Base-by-base conservation (phyloP, 2,329 filamentous ascomycete species). In the Pseudogymnoascus destructans region DNA sequence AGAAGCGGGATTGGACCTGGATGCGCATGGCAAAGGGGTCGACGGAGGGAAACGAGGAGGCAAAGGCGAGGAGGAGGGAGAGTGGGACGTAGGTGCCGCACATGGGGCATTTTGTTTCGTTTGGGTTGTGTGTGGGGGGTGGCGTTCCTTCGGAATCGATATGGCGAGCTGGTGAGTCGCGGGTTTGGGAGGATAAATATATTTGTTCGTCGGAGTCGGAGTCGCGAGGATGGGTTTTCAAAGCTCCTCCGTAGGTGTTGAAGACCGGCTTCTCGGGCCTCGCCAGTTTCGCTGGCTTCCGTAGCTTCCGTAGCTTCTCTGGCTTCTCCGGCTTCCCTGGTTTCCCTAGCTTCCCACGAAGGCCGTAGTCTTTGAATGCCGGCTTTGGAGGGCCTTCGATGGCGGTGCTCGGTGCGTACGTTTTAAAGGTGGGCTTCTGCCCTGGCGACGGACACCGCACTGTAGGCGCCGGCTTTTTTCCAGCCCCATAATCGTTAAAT, bases 31-130 rank as follows among this genome's bases (percentile, higher is more conserved):
- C 19, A 13, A 55, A 55, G 9, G 27, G 52, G 9, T 55, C 32
- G 13, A 32, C 32, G 15, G 52, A 55, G 40, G 40, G 40, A 13
- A 25, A 46, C 2, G 3, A 1, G 1, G 40, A 6, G 13, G 40
- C 40, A 4, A 55, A 55, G 27, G 33, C 27, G 32, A 32, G 27
- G 15, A 32, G 32, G n/a, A 55, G 52, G 5, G 27, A 13, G 2
- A 55, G 32, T 33, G 23, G n/a, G 10, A 55, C 52, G 8, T 3
- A 10, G 32, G 9, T 35, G 10, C 32, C 32, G 32, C 52, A 55
- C 52, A 55, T 55, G 7, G 52, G 52, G 32, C 52, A 55, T 23
- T 35, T 55, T 19, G 52, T 55, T 13, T 32, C 52, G 25, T 55
- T 5, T 13, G 32, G 52, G 27, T 55, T 8, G 19, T n/a, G 42